A percentile compares a stretch with the other conserved stretches of the same genome.
These are phyloP conservation scores for Lactifluus pinguis DNA, from an alignment of 768 basidiomycete species.

Conservation along the genomic window DNA sequence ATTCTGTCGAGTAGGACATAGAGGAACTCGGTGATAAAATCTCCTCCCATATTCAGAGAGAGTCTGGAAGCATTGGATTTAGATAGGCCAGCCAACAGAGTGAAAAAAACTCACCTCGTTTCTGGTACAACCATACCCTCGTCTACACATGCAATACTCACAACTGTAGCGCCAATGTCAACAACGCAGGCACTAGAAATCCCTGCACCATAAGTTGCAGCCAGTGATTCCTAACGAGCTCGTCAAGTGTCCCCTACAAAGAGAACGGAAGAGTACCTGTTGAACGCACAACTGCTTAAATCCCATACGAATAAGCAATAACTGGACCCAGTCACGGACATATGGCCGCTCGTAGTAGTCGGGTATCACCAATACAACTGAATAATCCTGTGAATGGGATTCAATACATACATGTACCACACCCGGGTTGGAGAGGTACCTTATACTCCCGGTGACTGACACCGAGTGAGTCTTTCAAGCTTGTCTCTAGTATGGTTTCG, in stretches of 20 bases:
- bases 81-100: neutral
- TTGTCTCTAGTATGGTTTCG: constrained; percentile 53
- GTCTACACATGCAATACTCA: constrained; percentile 87
- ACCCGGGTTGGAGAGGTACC: constrained; percentile 31
- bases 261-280: constrained; percentile 45
- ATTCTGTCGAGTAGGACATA: constrained; percentile 71
- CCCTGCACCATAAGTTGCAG: constrained; percentile 92
- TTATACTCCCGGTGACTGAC: constrained; percentile 49
- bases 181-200: constrained; percentile 93
- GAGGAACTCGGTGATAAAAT: constrained; percentile 90
- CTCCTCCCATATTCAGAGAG: constrained; percentile 80
- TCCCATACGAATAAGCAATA: constrained; percentile 70
- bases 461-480: constrained; percentile 51
- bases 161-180: constrained; percentile 80
- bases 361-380: constrained; percentile 81
- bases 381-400: constrained; percentile 54
- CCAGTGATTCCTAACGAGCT: constrained; percentile 67
- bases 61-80: constrained; percentile 39
- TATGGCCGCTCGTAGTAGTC: constrained; percentile 85
- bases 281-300: constrained; percentile 92
- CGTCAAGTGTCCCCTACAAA: neutral
- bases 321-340: constrained; percentile 64
- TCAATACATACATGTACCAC: constrained; percentile 6
- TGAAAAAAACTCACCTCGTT: constrained; percentile 50
- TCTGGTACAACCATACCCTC: constrained; percentile 86